A percentile compares a stretch with the other conserved stretches of the same genome.
phyloP scores from a whole-genome alignment of 2,329 filamentous ascomycete genomes.

The Ceratocystis albifundus region DNA sequence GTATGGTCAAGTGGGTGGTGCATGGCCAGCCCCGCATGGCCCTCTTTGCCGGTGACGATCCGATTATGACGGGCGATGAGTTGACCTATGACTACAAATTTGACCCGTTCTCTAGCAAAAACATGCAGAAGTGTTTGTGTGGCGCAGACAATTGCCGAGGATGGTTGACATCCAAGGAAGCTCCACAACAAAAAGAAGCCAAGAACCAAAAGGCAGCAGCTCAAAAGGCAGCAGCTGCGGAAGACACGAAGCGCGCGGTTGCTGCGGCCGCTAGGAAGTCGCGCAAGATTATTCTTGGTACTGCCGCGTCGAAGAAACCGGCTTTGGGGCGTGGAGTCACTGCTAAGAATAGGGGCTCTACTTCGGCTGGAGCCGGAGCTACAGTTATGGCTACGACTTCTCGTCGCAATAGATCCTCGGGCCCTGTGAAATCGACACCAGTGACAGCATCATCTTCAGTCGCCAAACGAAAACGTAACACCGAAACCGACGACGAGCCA shows the following conservation, averaged over 20 bases:
- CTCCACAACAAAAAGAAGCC: constrained; percentile 37
- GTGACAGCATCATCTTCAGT: constrained; percentile 24
- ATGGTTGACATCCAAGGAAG: constrained; percentile 50
- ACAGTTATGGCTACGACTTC: constrained; percentile 4
- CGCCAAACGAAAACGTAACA: constrained; percentile 6
- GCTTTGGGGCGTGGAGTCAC: constrained; percentile 3
- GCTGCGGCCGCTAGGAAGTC: constrained; percentile 20
- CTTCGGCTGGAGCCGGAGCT: neutral
- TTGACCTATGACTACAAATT: constrained; percentile 86
- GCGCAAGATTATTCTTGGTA: constrained; percentile 13
- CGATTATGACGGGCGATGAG: constrained; percentile 90
- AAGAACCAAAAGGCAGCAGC: constrained; percentile 29
- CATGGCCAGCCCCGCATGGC: constrained; percentile 90
- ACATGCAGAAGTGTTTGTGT: constrained; percentile 55
- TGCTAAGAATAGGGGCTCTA: constrained; percentile 19
- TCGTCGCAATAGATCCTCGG: neutral
- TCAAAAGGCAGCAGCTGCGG: constrained; percentile 32
- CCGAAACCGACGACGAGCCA: neutral
- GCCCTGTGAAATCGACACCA: constrained; percentile 7
- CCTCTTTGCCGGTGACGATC: constrained; percentile 78
- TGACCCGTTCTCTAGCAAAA: constrained; percentile 57
- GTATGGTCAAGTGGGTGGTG: constrained; percentile 97
- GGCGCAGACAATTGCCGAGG: constrained; percentile 53
- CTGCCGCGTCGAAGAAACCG: constrained; percentile 5
- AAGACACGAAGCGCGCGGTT: constrained; percentile 39